Base-by-base conservation (phyloP, 2,329 filamentous ascomycete species). In the Colletotrichum sp. region DNA sequence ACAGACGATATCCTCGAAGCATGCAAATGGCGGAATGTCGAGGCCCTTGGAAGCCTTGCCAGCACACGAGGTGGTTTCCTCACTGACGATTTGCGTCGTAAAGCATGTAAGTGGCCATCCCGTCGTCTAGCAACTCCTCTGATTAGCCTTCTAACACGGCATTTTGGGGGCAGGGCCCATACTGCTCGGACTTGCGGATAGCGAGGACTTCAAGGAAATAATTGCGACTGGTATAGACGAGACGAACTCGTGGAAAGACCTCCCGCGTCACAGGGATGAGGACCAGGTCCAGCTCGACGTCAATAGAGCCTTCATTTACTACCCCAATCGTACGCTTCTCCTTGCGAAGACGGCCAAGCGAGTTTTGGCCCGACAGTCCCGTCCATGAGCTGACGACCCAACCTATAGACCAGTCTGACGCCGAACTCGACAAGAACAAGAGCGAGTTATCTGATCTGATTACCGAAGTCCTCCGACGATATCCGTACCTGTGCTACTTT, bases 241-340 rank as follows among this genome's bases (percentile, higher is more conserved):
- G 13, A 62, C 77, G 44, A 80, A 69, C 72, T 81, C 84, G 63
- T 95, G 94, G 94, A 86, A 87, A 77, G 82, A 88, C n/a, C 87
- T 98, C 55, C 91, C 94, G 34, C 89, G 85, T n/a, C 97, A 99
- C 85, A 88, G 87, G 39, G 97, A 99, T 81, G 97, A 99, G 84
- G 93, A 94, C 66, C 97, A 99, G 86, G 96, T 99, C 52, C 91
- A 93, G 81, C 90, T 99, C 64, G 97, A 99, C 83, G 97, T 99
- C 72, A 92, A 98, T 85, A 92, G 97, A 72, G 96, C 97, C n/a
- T 99, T 99, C 85, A 94, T 99, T 77, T 98, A 98, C 87, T 99
- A 99, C 84, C 97, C 97, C 15, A 90, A 91, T 78, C 91, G 96
- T 97, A 89, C 81, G 90, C 60, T 9, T 59, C 55, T 55, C 60